A percentile compares a stretch with the other conserved stretches of the same genome.
phyloP scores from a whole-genome alignment of 2,329 filamentous ascomycete genomes.

The Fusarium nygamai region DNA sequence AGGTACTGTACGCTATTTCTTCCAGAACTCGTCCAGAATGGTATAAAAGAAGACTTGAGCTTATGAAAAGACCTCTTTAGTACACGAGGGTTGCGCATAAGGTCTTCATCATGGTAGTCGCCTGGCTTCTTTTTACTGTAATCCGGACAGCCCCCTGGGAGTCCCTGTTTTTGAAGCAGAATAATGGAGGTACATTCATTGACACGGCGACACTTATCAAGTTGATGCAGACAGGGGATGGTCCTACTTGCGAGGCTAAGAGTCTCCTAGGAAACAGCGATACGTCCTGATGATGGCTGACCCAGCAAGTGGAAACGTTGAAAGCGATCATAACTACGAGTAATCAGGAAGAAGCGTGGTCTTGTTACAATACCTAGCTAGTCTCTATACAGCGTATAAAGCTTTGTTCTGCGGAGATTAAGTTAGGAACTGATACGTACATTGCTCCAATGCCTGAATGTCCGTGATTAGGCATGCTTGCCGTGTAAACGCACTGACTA shows the following conservation, averaged over 20 bases:
- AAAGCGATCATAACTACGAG: background rate
- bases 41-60: slow-evolving; percentile 3
- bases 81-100: slow-evolving; percentile 1
- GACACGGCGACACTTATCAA: background rate
- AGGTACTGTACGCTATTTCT: slow-evolving; percentile 4
- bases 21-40: background rate
- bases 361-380: background rate
- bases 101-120: background rate
- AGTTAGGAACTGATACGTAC: background rate
- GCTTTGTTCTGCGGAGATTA: background rate
- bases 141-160: background rate
- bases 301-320: background rate
- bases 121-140: background rate
- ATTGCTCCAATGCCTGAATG: background rate
- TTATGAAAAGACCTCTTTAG: slow-evolving; percentile 16
- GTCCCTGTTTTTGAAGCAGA: background rate
- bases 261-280: background rate
- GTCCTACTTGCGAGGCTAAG: background rate
- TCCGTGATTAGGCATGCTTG: background rate
- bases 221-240: background rate
- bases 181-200: background rate
- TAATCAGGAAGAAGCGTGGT: background rate
- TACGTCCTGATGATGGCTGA: background rate
- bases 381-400: background rate
- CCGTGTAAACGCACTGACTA: background rate